Percentiles rank a stretch among this genome's conserved stretches.
Conservation (phyloP, 148 eudicot species). For the Suaeda aralocaspica region DNA sequence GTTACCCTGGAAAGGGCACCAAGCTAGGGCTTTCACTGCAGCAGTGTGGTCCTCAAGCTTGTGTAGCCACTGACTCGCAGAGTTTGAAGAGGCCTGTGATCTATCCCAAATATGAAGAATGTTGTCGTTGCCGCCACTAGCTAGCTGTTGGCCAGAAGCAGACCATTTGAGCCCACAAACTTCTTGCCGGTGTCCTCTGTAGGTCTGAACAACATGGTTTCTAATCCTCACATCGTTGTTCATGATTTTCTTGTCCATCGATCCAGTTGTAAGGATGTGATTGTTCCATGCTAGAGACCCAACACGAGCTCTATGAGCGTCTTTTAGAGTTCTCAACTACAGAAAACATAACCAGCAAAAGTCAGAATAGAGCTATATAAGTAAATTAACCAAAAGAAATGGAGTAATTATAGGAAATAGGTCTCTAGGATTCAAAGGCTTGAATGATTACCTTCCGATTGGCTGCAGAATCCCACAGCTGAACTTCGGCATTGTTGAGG, state of each 20-base stretch:
- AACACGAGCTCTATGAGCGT: slow-evolving; percentile 72
- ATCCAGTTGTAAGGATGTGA: slow-evolving; percentile 79
- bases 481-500: too few species aligned
- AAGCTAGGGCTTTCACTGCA: slow-evolving; percentile 90
- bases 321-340: slow-evolving; percentile 78
- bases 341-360: neutral
- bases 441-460: neutral
- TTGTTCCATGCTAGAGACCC: slow-evolving; percentile 90
- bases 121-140: slow-evolving; percentile 90
- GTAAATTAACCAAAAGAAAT: neutral
- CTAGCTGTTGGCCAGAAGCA: slow-evolving; percentile 79
- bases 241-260: slow-evolving; percentile 72
- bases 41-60: slow-evolving; percentile 93
- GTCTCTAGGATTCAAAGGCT: too few species aligned
- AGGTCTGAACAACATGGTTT: slow-evolving; percentile 57
- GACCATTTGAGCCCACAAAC: slow-evolving; percentile 96
- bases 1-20: slow-evolving; percentile 97
- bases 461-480: too few species aligned
- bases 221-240: slow-evolving; percentile 83
- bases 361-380: neutral
- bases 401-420: too few species aligned
- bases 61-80: slow-evolving; percentile 79
- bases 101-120: slow-evolving; percentile 90
- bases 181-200: slow-evolving; percentile 82
- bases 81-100: slow-evolving; percentile 61